Conservation (phyloP, 352 stramenopile genomes). For the Phytophthora constricta region DNA sequence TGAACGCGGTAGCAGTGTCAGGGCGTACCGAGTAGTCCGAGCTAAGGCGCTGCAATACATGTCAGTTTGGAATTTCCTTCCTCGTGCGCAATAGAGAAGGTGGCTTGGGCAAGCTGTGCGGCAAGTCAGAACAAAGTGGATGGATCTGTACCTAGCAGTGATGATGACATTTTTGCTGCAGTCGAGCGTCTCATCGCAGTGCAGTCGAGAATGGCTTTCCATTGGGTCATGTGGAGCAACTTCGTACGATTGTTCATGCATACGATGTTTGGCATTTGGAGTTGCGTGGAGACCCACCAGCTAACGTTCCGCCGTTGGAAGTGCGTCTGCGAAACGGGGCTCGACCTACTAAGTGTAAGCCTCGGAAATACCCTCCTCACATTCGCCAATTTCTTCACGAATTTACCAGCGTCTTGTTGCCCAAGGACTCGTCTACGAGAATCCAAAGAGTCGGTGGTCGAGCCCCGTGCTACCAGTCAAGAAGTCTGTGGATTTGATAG, state of each 20-base stretch:
- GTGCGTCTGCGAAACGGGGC: too few relatives aligned
- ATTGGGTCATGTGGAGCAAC: not conserved
- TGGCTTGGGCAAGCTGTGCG: not conserved
- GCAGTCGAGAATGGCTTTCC: constrained; percentile 8
- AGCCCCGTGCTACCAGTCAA: not conserved
- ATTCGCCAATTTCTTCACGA: too few relatives aligned
- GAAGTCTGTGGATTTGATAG: not conserved
- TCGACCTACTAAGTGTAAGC: too few relatives aligned
- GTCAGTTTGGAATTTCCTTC: not conserved
- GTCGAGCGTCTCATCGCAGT: not conserved
- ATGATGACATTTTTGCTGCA: not conserved
- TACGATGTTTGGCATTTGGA: constrained; percentile 3
- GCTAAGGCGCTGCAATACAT: too few relatives aligned
- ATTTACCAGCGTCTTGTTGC: too few relatives aligned
- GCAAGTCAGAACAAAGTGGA: not conserved
- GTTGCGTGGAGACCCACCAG: not conserved
- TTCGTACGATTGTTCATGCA: constrained; percentile 9
- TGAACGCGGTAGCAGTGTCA: too few relatives aligned
- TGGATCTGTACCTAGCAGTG: too few relatives aligned
- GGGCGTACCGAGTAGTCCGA: too few relatives aligned
- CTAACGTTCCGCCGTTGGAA: not conserved
- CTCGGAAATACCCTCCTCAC: too few relatives aligned
- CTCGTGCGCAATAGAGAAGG: not conserved
- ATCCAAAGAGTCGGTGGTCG: too few relatives aligned
- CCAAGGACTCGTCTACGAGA: too few relatives aligned